Percentiles rank a stretch among this genome's conserved stretches.
These are phyloP conservation scores for Neurospora discreta DNA, from an alignment of 495 filamentous ascomycete genomes.

Conservation along the genomic window DNA sequence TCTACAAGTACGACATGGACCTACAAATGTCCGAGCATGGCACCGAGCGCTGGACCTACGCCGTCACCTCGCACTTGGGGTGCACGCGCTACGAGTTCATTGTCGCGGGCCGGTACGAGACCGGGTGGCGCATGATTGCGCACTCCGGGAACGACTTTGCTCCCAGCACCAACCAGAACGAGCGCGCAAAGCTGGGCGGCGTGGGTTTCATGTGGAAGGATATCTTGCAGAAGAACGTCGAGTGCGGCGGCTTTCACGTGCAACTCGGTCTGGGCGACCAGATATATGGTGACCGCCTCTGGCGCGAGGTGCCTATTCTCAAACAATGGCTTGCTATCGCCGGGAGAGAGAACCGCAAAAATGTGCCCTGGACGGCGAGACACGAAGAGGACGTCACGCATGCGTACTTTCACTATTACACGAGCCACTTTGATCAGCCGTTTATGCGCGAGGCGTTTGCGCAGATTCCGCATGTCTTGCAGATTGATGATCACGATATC, in stretches of 20 bases:
- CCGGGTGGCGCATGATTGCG: conserved; percentile 92
- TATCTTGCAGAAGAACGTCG: conserved; percentile 91
- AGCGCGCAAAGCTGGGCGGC: conserved; percentile 74
- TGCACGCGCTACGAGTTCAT: conserved; percentile 97
- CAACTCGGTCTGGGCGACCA: conserved; percentile 89
- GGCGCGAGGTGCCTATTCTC: conserved; percentile 87
- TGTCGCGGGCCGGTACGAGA: conserved; percentile 84
- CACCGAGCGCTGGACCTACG: conserved; percentile 92
- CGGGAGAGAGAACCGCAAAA: conserved; percentile 87
- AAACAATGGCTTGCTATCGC: conserved; percentile 88
- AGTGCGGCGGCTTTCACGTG: conserved; percentile 89
- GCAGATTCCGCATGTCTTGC: conserved; percentile 87
- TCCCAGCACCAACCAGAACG: conserved; percentile 71
- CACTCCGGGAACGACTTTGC: conserved; percentile 95
- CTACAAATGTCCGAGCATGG: conserved; percentile 75
- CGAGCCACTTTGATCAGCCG: conserved; percentile 92
- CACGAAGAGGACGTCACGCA: conserved; percentile 92
- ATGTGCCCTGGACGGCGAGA: conserved; percentile 76
- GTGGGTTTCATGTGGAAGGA: conserved; percentile 98
- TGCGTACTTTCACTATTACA: conserved; percentile 98
- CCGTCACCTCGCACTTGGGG: conserved; percentile 90
- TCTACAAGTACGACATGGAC: conserved; percentile 92
- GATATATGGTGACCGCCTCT: conserved; percentile 91
- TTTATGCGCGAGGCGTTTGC: conserved; percentile 90
- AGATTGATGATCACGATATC: conserved; percentile 95